Percentiles rank a stretch among this genome's conserved stretches.
Conservation (phyloP, 1,284 basidiomycete species). For the Ustilago cynodontis region DNA sequence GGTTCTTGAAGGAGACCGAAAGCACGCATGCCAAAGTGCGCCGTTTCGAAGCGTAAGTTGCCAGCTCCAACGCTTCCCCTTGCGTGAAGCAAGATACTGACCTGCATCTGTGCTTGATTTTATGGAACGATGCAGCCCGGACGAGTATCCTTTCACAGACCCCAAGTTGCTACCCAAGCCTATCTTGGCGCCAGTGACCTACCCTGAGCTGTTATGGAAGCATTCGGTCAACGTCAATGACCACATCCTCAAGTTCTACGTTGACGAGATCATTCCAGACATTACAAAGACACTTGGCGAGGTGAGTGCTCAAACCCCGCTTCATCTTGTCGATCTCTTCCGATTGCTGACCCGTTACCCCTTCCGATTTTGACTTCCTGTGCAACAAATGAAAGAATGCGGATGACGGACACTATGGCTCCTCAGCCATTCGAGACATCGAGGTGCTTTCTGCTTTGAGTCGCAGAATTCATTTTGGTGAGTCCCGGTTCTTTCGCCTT, state of each 20-base stretch:
- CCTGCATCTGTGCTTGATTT: not conserved
- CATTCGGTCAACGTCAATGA: constrained; percentile 91
- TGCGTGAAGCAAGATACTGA: not conserved
- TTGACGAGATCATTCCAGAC: constrained; percentile 81
- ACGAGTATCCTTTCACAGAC: constrained; percentile 94
- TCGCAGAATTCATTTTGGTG: constrained; percentile 96
- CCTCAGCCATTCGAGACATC: constrained; percentile 90
- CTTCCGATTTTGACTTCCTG: not conserved
- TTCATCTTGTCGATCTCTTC: not conserved
- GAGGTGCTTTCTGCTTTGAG: constrained; percentile 93
- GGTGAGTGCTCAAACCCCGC: constrained; percentile 20
- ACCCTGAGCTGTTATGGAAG: constrained; percentile 81
- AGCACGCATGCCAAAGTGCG: constrained; percentile 78
- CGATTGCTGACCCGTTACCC: not conserved
- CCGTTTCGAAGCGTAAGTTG: constrained; percentile 47
- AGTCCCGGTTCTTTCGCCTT: constrained; percentile 62
- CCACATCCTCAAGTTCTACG: constrained; percentile 90
- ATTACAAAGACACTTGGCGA: constrained; percentile 75
- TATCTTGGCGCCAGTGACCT: constrained; percentile 81
- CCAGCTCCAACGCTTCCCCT: not conserved
- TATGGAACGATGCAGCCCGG: constrained; percentile 73
- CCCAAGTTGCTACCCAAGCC: constrained; percentile 81
- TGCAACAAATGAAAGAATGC: constrained; percentile 71
- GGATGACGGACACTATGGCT: constrained; percentile 98
- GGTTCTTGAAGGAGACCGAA: constrained; percentile 96